Base-by-base conservation (phyloP, 208 protist genomes). In the Wallacemonas rigidus region DNA sequence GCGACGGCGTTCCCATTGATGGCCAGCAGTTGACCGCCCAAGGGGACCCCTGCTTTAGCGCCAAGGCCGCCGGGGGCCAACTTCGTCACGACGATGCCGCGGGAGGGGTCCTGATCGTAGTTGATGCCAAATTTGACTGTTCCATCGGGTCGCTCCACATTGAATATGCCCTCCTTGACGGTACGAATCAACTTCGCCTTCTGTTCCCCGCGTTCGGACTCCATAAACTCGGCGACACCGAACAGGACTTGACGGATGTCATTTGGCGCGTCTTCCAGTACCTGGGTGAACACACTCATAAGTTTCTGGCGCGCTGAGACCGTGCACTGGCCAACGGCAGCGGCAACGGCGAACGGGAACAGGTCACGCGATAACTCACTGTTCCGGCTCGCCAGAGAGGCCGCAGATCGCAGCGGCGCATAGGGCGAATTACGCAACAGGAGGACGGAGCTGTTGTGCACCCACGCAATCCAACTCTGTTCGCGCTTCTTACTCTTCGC, bases 121-220 rank as follows among this genome's bases (percentile, higher is more conserved):
- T 92, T 97, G 71, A 97, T 97, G 64, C 92, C 89, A 70, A 97
- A 97, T 74, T 95, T 97, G 54, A 82, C 75, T 9, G 80, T 57
- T 1, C 55, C n/a, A 38, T 73, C 74, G 41, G 85, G 72, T 35
- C 92, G 86, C 54, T 84, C 80, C 1, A 97, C 85, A 41, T 80
- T 58, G 72, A 87, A 93, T 36, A 75, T 75, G 43, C 74, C 72
- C 58, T 80, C 70, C 56, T 89, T 83, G 39, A 68, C 65, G 51
- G 73, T 79, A 56, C 83, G 87, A 38, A 88, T 76, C 2, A 88
- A 51, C 50, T 77, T 80, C 41, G 69, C 67, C 60, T 81, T 79
- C 17, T 86, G 79, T 70, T 91, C 86, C 2, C 83, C 87, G 1
- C 88, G 88, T 65, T 97, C 85, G 5, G 85, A 81, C 67, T 97